A percentile compares a stretch with the other conserved stretches of the same genome.
Evolutionary conservation across 2,329 filamentous ascomycete genomes (phyloP).

Genomic region (Microcera coccophila): DNA sequence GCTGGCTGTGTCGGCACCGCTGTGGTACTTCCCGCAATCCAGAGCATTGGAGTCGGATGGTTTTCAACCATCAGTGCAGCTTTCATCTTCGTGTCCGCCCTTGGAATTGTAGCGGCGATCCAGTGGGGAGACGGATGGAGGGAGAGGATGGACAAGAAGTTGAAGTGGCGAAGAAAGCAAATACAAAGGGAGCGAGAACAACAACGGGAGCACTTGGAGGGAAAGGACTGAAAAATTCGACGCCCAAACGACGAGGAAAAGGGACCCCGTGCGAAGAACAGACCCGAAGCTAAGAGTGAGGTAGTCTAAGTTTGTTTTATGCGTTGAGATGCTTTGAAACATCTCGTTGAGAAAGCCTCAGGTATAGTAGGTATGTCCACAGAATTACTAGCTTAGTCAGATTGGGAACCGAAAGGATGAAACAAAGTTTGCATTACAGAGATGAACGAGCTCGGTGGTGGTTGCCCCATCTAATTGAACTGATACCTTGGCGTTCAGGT

Average conservation of each 20-base stretch:
- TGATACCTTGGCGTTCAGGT: too few relatives aligned
- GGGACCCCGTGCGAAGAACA: not conserved
- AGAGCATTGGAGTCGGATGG: slow-evolving; percentile 74
- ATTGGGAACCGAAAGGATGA: too few relatives aligned
- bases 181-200: not conserved
- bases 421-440: too few relatives aligned
- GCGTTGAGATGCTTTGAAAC: too few relatives aligned
- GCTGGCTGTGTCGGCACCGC: slow-evolving; percentile 69
- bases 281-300: slow-evolving; percentile 1
- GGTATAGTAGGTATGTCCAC: too few relatives aligned
- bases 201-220: slow-evolving; percentile 2
- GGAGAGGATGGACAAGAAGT: slow-evolving; percentile 30
- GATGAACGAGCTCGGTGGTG: too few relatives aligned
- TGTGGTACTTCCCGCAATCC: slow-evolving; percentile 68
- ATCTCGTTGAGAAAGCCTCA: too few relatives aligned
- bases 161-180: slow-evolving; percentile 8
- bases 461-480: too few relatives aligned
- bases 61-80: slow-evolving; percentile 62
- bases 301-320: slow-evolving; percentile 9
- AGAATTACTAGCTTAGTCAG: too few relatives aligned
- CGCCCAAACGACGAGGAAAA: slow-evolving; percentile 3
- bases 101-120: slow-evolving; percentile 37
- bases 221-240: slow-evolving; percentile 1
- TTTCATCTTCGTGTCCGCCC: slow-evolving; percentile 36
- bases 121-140: slow-evolving; percentile 40